phyloP scores from a whole-genome alignment of 164 flowering plant genomes.

The Dillenia turbinata region DNA sequence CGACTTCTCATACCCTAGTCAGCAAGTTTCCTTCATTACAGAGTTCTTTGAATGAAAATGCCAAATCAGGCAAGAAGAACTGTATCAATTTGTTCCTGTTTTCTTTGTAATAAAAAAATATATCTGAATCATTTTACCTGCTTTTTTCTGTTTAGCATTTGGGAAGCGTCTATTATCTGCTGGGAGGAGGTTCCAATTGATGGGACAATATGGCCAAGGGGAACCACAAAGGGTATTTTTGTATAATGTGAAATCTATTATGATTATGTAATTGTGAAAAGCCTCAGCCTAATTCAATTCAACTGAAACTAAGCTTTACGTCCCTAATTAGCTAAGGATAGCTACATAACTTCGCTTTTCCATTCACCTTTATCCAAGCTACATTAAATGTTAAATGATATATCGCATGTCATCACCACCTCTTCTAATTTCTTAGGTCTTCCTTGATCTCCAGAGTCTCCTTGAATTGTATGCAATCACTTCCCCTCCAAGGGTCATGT shows the following conservation, averaged over 20 bases:
- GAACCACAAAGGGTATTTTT: conserved; percentile 73
- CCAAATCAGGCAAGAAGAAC: conserved; percentile 64
- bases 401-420: too few relatives aligned
- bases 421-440: too few relatives aligned
- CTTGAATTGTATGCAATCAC: too few relatives aligned
- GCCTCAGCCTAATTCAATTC: too few relatives aligned
- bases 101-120: neutral
- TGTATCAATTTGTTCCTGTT: conserved; percentile 1
- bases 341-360: too few relatives aligned
- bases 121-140: conserved; percentile 5
- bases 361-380: too few relatives aligned
- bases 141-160: conserved; percentile 49
- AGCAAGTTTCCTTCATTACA: conserved; percentile 58
- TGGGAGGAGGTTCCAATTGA: conserved; percentile 84
- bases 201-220: conserved; percentile 96
- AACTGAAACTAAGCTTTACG: too few relatives aligned
- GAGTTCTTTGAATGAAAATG: conserved; percentile 40
- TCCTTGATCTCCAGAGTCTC: too few relatives aligned
- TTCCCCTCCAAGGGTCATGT: too few relatives aligned
- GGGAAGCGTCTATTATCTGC: conserved; percentile 80
- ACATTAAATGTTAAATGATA: too few relatives aligned
- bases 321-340: too few relatives aligned
- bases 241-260: neutral
- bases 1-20: conserved; percentile 55
- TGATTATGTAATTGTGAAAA: too few relatives aligned